Conservation (phyloP, 805 yeast species). For the Zygosaccharomyces lentus region DNA sequence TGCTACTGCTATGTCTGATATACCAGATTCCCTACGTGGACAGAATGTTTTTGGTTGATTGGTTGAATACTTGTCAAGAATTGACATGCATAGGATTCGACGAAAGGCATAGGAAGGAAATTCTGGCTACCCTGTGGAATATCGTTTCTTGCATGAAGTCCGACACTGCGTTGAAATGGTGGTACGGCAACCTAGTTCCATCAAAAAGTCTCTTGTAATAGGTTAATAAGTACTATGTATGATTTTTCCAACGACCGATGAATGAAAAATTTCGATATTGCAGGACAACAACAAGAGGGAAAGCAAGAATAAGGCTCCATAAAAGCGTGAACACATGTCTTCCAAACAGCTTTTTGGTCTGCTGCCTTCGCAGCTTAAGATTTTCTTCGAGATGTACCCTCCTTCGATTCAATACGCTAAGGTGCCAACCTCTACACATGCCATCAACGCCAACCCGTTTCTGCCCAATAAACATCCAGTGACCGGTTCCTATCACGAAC, state of each 20-base stretch:
- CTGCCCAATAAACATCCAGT: slow-evolving; percentile 79
- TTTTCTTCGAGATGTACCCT: slow-evolving; percentile 77
- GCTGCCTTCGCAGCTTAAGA: slow-evolving; percentile 66
- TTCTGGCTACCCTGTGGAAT: slow-evolving; percentile 23
- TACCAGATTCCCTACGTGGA: slow-evolving; percentile 20
- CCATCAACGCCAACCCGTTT: slow-evolving; percentile 79
- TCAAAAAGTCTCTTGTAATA: not conserved
- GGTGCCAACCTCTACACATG: slow-evolving; percentile 60
- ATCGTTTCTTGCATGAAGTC: slow-evolving; percentile 17
- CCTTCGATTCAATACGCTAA: slow-evolving; percentile 65
- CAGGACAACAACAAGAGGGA: not conserved
- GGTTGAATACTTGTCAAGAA: slow-evolving; percentile 29
- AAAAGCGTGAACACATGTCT: slow-evolving; percentile 16
- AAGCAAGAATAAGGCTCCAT: not conserved
- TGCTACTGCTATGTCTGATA: slow-evolving; percentile 23
- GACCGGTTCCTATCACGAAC: slow-evolving; percentile 71
- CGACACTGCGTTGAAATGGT: slow-evolving; percentile 28
- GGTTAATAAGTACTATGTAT: not conserved
- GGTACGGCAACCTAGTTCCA: slow-evolving; percentile 22
- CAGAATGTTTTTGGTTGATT: slow-evolving; percentile 14
- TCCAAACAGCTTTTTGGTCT: slow-evolving; percentile 41
- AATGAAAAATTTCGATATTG: not conserved
- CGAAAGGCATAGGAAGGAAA: slow-evolving; percentile 5
- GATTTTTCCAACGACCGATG: not conserved
- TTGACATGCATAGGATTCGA: slow-evolving; percentile 11